Evolutionary conservation across 179 eudicot species (phyloP).

Genomic region (Patellifolia procumbens): DNA sequence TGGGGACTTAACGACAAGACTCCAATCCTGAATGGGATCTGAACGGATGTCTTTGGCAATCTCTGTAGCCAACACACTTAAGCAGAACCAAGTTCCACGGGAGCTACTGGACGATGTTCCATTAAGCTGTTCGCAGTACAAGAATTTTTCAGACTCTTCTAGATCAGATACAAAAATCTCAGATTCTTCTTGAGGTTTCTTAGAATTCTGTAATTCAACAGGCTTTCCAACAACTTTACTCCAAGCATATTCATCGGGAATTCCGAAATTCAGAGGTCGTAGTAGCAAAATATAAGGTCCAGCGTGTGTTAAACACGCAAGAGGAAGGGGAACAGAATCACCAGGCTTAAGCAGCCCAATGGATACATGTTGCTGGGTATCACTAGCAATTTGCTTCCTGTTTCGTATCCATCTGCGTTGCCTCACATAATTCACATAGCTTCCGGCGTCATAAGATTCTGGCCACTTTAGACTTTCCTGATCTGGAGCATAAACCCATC

Average conservation of each 20-base stretch:
- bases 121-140: constrained; percentile 58
- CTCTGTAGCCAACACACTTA: constrained; percentile 78
- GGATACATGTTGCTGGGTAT: constrained; percentile 42
- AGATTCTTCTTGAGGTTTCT: constrained; percentile 37
- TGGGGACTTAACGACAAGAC: constrained; percentile 74
- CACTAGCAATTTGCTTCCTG: constrained; percentile 44
- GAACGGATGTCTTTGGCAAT: constrained; percentile 83
- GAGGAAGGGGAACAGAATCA: constrained; percentile 75
- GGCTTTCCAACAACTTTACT: constrained; percentile 61
- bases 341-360: constrained; percentile 75
- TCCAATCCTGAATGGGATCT: constrained; percentile 94
- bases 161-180: constrained; percentile 69
- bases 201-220: constrained; percentile 41
- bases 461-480: constrained; percentile 71
- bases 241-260: constrained; percentile 66
- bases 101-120: constrained; percentile 67
- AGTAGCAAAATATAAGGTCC: constrained; percentile 55
- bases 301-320: constrained; percentile 57
- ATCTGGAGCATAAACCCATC: constrained; percentile 92
- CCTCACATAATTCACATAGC: constrained; percentile 54
- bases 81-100: constrained; percentile 77
- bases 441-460: constrained; percentile 48
- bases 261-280: constrained; percentile 55
- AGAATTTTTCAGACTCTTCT: constrained; percentile 59
- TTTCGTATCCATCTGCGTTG: constrained; percentile 85